Conservation (phyloP, 495 filamentous ascomycete genomes). For the Hypoxylon cercidicola region DNA sequence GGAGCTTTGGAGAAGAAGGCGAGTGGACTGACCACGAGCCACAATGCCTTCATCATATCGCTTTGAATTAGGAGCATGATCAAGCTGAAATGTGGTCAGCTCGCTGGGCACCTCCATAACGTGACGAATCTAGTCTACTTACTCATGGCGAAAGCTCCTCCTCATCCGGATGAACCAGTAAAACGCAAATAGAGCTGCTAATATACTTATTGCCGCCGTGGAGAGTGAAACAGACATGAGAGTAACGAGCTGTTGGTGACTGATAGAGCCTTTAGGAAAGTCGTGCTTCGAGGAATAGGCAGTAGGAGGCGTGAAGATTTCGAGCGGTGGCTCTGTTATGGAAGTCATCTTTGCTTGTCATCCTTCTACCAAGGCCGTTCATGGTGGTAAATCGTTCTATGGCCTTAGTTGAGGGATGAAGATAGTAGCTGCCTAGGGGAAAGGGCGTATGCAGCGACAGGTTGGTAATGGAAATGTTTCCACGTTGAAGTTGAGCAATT, state of each 20-base stretch:
- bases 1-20: slow-evolving; percentile 59
- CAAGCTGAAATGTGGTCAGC: slow-evolving; percentile 58
- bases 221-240: slow-evolving; percentile 43
- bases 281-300: slow-evolving; percentile 17
- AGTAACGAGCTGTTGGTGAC: slow-evolving; percentile 28
- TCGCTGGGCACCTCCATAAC: slow-evolving; percentile 2
- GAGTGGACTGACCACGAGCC: slow-evolving; percentile 71
- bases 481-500: background rate
- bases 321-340: slow-evolving; percentile 13
- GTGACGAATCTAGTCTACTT: slow-evolving; percentile 44
- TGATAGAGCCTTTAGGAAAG: background rate
- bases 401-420: background rate
- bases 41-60: slow-evolving; percentile 73
- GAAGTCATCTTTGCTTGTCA: slow-evolving; percentile 37
- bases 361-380: slow-evolving; percentile 22
- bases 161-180: slow-evolving; percentile 83
- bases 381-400: slow-evolving; percentile 2
- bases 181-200: slow-evolving; percentile 60
- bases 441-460: slow-evolving; percentile 1
- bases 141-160: slow-evolving; percentile 78
- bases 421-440: background rate
- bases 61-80: slow-evolving; percentile 77
- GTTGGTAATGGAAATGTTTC: background rate
- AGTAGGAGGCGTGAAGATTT: slow-evolving; percentile 12
- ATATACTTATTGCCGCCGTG: slow-evolving; percentile 62